A percentile compares a stretch with the other conserved stretches of the same genome.
Evolutionary conservation across 495 filamentous ascomycete species (phyloP).

Genomic region (Clohesyomyces aquaticus): DNA sequence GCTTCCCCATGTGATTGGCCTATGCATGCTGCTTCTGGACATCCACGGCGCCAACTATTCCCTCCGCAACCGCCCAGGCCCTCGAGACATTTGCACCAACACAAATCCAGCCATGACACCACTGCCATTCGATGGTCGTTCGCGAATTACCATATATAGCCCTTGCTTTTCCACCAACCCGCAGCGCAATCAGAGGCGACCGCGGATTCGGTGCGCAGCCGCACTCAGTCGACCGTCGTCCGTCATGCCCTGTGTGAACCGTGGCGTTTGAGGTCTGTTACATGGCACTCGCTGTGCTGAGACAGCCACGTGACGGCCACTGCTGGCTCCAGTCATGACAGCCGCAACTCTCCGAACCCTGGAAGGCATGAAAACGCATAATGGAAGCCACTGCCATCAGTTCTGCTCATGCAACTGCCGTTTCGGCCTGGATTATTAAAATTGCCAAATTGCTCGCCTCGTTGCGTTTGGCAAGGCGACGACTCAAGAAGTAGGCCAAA

Average conservation of each 20-base stretch:
- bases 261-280: constrained; percentile 41
- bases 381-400: constrained; percentile 34
- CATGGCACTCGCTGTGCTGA: constrained; percentile 37
- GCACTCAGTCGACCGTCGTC: constrained; percentile 3
- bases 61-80: constrained; percentile 20
- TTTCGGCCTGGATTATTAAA: constrained; percentile 39
- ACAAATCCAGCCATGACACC: constrained; percentile 17
- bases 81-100: neutral
- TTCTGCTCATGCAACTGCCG: constrained; percentile 29
- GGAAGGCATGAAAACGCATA: constrained; percentile 35
- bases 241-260: constrained; percentile 4
- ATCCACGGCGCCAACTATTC: constrained; percentile 33
- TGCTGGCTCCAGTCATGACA: constrained; percentile 18
- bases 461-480: neutral
- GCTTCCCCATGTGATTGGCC: constrained; percentile 25
- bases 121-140: constrained; percentile 28
- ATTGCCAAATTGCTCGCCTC: constrained; percentile 27
- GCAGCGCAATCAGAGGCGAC: constrained; percentile 4
- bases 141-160: constrained; percentile 10
- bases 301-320: constrained; percentile 39
- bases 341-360: neutral
- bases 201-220: neutral
- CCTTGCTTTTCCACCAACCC: constrained; percentile 2
- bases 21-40: constrained; percentile 10
- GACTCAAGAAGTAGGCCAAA: neutral